Conservation (phyloP, 2,329 filamentous ascomycete species). For the Fragosphaeria purpurea region DNA sequence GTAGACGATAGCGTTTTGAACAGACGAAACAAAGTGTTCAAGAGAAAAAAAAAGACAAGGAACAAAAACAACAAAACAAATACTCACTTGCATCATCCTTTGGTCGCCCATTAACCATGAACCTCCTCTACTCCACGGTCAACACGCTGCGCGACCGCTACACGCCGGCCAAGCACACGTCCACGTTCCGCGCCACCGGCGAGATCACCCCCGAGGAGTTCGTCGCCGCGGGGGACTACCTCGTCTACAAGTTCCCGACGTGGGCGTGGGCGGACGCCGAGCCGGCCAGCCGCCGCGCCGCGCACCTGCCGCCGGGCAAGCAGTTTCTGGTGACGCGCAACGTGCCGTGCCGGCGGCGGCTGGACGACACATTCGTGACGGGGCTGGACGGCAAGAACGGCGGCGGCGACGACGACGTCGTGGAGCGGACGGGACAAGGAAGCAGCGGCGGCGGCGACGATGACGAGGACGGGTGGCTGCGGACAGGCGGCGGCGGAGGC, state of each 20-base stretch:
- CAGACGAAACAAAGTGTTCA: too few species aligned
- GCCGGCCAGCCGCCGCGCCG: conserved; percentile 64
- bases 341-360: conserved; percentile 82
- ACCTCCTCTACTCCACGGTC: conserved; percentile 76
- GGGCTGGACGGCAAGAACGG: conserved; percentile 60
- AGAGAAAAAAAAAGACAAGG: too few species aligned
- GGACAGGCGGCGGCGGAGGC: conserved; percentile 55
- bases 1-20: too few species aligned
- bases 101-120: conserved; percentile 46
- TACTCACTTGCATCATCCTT: not conserved
- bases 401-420: conserved; percentile 59
- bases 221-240: conserved; percentile 87
- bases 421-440: conserved; percentile 61
- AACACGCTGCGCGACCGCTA: conserved; percentile 87
- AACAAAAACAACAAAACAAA: too few species aligned
- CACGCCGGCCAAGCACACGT: conserved; percentile 79
- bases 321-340: conserved; percentile 93
- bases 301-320: conserved; percentile 77
- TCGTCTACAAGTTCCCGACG: conserved; percentile 97
- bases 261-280: conserved; percentile 95
- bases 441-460: conserved; percentile 39
- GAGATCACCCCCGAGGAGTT: conserved; percentile 98
- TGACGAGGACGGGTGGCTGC: conserved; percentile 82
- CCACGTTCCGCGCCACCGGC: conserved; percentile 85
- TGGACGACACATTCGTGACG: conserved; percentile 89